Evolutionary conservation across 148 eudicot genomes (phyloP), one percentile per base, ranked within the genome.

Genomic region (Nepenthes gracilis): DNA sequence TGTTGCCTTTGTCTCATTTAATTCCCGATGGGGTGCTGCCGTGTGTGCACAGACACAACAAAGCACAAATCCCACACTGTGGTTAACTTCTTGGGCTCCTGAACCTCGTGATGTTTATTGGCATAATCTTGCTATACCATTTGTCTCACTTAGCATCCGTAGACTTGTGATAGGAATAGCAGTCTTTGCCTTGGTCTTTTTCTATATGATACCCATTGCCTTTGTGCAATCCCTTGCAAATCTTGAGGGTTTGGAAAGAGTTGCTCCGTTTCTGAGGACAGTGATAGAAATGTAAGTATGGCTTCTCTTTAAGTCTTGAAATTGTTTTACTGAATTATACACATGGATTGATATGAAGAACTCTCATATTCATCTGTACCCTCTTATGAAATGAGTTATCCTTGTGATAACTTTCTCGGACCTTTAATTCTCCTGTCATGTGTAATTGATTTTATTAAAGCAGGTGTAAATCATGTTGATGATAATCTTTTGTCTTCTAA

Each of bases 141-240:
- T 84, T 77, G 79, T 93, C 56, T 84, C 95, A 1, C 85, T 93
- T 55, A 79, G 67, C 64, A 64, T 93, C 54, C 85, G 99, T 12
- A 86, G 74, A 69, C 84, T 89, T 40, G 64, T 93, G 72, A 86
- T 93, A 55, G 81, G 85, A 43, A 35, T 80, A 54, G 40, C 74
- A 3, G 89, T 93, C 5, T 93, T 93, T 61, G 85, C 81, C 36
- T 74, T 93, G 84, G 86, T 86, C 52, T 93, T 93, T 77, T 89
- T 82, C 78, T 93, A 86, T 74, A 86, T 93, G 89, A 89, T 93
- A 64, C 99, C 99, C 9, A 89, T 93, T 80, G 87, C 95, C 60
- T 89, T 93, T 59, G 99, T 93, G 47, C 99, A 93, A 80, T 89
- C 99, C 48, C 83, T 93, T 57, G 99, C 99, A n/a, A 93, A 93